Evolutionary conservation across 805 yeast species (phyloP), one percentile per base, ranked within the genome.

Genomic region (Ogataea nakhonphanomensis): DNA sequence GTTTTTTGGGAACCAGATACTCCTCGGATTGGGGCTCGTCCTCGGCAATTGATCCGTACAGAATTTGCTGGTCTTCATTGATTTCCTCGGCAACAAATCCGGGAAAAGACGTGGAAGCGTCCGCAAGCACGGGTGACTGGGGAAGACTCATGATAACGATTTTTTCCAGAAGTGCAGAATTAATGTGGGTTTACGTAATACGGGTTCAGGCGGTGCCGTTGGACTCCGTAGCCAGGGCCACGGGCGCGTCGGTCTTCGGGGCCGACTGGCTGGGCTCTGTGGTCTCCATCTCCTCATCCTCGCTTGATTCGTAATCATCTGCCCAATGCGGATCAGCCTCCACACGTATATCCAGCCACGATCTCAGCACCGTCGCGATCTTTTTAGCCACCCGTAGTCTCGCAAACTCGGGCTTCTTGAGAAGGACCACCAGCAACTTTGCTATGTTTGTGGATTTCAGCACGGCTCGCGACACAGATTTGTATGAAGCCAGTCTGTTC

Each of bases 261-360:
- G 41, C 74, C 65, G 49, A 95, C 74, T 46, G 78, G 51, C 33
- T 74, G 67, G 55, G 96, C 71, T 66, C 30, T 25, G 79, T 73
- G 26, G 33, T 46, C 30, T 30, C 50, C 48, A 13, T 28, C 30
- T 33, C 40, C 23, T 55, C 58, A 20, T 54, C 53, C 21, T 39
- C 33, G 25, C 49, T 51, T 15, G 49, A 54, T 3, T 52, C 57
- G 39, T 54, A 56, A 14, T 44, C 54, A 41, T 54, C 61, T 9
- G 44, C 44, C 55, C 57, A 54, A 25, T 48, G 53, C 14, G 55
- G 58, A 34, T 67, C 67, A 3, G 47, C 52, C 3, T 45, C 44
- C 22, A 69, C 53, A 5, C 43, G 44, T 6, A 61, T 35, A 5
- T 45, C 58, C 33, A 62, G 61, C 51, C 58, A 55, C 6, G 48